A percentile compares a stretch with the other conserved stretches of the same genome.
Evolutionary conservation across 441 rosid genomes (phyloP).

Genomic region (Theobroma grandiflorum): DNA sequence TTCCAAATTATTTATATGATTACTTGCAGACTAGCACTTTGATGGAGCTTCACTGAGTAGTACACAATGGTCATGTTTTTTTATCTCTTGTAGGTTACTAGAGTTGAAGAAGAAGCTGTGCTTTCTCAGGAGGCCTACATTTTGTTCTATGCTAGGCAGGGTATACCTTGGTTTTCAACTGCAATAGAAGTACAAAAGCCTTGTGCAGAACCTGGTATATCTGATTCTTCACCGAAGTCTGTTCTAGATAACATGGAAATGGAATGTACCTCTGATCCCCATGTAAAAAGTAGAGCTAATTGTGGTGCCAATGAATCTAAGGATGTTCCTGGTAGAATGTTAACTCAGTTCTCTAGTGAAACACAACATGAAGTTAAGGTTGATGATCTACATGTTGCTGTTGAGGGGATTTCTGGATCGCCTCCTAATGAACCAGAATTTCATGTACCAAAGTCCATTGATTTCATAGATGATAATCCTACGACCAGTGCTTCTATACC

Average conservation of each 20-base stretch:
- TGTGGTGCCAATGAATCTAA: slow-evolving; percentile 35
- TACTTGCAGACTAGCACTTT: background rate
- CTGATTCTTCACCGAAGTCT: slow-evolving; percentile 71
- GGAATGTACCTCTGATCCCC: slow-evolving; percentile 37
- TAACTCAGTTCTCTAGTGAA: slow-evolving; percentile 26
- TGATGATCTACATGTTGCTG: slow-evolving; percentile 30
- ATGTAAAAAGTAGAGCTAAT: slow-evolving; percentile 29
- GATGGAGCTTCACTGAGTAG: background rate
- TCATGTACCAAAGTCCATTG: slow-evolving; percentile 27
- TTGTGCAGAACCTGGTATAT: slow-evolving; percentile 26
- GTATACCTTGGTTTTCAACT: slow-evolving; percentile 74
- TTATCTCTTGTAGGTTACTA: slow-evolving; percentile 52
- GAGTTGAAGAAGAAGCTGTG: slow-evolving; percentile 58
- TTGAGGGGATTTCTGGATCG: background rate
- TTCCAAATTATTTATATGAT: background rate
- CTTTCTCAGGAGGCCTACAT: slow-evolving; percentile 76
- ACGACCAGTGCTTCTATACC: slow-evolving; percentile 36
- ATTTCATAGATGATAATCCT: slow-evolving; percentile 28
- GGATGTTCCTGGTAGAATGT: slow-evolving; percentile 34
- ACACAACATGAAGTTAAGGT: slow-evolving; percentile 26
- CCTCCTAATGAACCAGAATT: slow-evolving; percentile 25
- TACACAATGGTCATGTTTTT: background rate
- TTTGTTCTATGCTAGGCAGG: slow-evolving; percentile 77
- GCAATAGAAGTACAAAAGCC: slow-evolving; percentile 49
- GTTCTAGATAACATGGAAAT: slow-evolving; percentile 58